Conservation (phyloP, 805 yeast genomes). For the Komagataella pseudopastoris region DNA sequence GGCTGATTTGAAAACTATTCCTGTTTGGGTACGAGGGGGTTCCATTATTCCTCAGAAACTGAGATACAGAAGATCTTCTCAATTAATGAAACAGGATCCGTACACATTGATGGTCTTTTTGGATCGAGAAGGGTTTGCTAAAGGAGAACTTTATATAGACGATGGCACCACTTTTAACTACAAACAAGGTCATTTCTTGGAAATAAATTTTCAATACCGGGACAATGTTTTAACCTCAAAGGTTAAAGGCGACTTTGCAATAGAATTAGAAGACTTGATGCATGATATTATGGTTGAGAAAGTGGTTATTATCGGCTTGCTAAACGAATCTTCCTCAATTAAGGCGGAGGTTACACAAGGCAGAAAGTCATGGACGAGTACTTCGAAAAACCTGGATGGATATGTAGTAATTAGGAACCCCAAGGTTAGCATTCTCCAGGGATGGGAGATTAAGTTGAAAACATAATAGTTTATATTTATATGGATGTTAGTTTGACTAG, state of each 20-base stretch:
- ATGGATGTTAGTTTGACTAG: background rate
- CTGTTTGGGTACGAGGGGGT: constrained; percentile 72
- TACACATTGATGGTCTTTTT: constrained; percentile 60
- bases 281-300: constrained; percentile 36
- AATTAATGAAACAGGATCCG: constrained; percentile 67
- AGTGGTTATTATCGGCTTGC: constrained; percentile 32
- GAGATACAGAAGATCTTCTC: constrained; percentile 69
- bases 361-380: constrained; percentile 16
- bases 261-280: constrained; percentile 10
- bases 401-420: constrained; percentile 34
- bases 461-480: background rate
- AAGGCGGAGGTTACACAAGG: constrained; percentile 16
- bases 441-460: background rate
- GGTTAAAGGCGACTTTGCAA: constrained; percentile 9
- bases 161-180: constrained; percentile 70
- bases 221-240: constrained; percentile 18
- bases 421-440: constrained; percentile 19
- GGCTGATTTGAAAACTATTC: constrained; percentile 47
- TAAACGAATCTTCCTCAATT: constrained; percentile 13
- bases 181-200: constrained; percentile 32
- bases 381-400: background rate
- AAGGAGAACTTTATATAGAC: constrained; percentile 55
- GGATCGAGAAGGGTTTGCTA: constrained; percentile 26
- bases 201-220: constrained; percentile 24
- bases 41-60: constrained; percentile 53